Evolutionary conservation across 805 yeast species (phyloP), one percentile per base, ranked within the genome.

Genomic region (Metschnikowia kofuensis): DNA sequence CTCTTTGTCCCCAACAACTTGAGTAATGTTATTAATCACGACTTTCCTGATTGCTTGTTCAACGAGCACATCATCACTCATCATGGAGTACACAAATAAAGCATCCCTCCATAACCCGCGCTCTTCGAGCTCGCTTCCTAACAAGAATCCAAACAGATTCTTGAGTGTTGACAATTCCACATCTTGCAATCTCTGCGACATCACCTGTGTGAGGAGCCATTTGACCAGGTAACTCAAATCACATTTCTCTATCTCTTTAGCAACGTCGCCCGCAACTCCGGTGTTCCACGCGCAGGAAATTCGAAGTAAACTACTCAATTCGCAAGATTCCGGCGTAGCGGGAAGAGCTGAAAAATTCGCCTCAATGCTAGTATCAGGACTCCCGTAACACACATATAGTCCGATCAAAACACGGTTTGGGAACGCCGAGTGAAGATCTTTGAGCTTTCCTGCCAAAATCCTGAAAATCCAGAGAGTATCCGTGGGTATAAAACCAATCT

Each of bases 391-490:
- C n/a, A 90, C 56, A 15, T 74, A 62, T 46, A 87, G 55, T 1
- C 83, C 80, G 31, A 91, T 70, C 26, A 78, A 73, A 31, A 84
- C 70, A 49, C 78, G 74, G 95, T 96, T 87, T 13, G 85, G 77
- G 29, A 87, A 71, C 1, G 75, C 79, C 2, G 66, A 67, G 2
- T 73, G 54, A 14, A 76, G 66, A 4, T 70, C 66, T 3, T 66
- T 61, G 21, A 68, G 59, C 7, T 75, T 68, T 11, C 88, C 87
- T 2, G 86, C 70, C 14, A 91, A 69, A 4, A 91, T 65, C 51
- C 80, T 80, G 64, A 84, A 87, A 1, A 89, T 74, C 55, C 83
- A 80, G 13, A 80, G 61, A 16, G 88, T 65, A 2, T 77, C 67
- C 0, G 45, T 48, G 1, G 95, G 90, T 47, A 85, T 81, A 41